Evolutionary conservation across 805 yeast genomes (phyloP).

Genomic region (Isabelozyma heimii): DNA sequence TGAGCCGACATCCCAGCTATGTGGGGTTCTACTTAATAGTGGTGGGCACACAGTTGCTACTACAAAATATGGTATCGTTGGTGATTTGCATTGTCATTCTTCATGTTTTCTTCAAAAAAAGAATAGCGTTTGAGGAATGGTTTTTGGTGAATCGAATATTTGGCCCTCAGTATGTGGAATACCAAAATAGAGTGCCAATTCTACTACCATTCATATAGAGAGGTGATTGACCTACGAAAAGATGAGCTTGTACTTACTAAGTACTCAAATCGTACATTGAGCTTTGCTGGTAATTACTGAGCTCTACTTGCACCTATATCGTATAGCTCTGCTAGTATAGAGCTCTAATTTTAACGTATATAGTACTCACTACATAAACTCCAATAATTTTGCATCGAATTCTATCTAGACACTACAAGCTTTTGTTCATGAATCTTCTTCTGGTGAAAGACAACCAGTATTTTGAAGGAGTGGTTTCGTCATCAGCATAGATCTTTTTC

Average conservation of each 20-base stretch:
- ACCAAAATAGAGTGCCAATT: constrained; percentile 18
- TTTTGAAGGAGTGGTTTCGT: constrained; percentile 67
- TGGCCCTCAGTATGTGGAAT: constrained; percentile 25
- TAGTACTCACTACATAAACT: too few relatives aligned
- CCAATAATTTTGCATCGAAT: not conserved
- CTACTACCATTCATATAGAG: constrained; percentile 25
- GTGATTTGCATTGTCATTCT: constrained; percentile 15
- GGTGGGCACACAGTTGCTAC: constrained; percentile 26
- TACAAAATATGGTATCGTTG: constrained; percentile 20
- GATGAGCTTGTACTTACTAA: too few relatives aligned
- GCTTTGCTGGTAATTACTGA: too few relatives aligned
- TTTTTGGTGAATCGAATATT: constrained; percentile 20
- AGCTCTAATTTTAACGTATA: too few relatives aligned
- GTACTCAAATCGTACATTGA: not conserved
- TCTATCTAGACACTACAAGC: constrained; percentile 39
- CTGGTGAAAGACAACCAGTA: constrained; percentile 95
- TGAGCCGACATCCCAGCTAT: constrained; percentile 37
- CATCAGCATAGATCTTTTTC: constrained; percentile 65
- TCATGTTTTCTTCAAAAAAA: constrained; percentile 20
- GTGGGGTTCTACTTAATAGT: constrained; percentile 34
- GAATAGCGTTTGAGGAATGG: constrained; percentile 37
- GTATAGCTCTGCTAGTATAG: too few relatives aligned
- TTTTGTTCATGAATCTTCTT: constrained; percentile 93
- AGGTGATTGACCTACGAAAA: not conserved
- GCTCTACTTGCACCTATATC: not conserved